Evolutionary conservation across 331 rosid genomes (phyloP).

Genomic region (Rhamnella rubrinervis): DNA sequence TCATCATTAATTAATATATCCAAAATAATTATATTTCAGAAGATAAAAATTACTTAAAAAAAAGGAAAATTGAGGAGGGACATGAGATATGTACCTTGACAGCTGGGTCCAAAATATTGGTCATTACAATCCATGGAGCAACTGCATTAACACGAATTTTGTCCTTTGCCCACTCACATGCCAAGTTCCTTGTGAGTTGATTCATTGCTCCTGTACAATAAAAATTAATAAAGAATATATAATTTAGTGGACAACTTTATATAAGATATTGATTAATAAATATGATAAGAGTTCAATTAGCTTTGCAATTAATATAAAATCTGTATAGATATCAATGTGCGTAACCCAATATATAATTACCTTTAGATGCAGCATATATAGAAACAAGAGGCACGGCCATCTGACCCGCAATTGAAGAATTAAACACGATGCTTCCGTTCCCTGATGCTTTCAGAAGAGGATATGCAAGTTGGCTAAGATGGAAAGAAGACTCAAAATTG

Average conservation of each 20-base stretch:
- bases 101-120: not conserved
- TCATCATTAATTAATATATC: no score
- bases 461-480: conserved; percentile 53
- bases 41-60: no score
- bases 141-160: conserved; percentile 33
- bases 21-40: no score
- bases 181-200: conserved; percentile 37
- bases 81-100: no score
- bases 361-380: conserved; percentile 33
- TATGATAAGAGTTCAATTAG: no score
- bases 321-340: no score
- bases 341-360: conserved; percentile 4
- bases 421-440: conserved; percentile 56
- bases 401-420: conserved; percentile 51
- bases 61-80: no score
- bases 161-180: conserved; percentile 47
- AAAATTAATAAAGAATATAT: no score
- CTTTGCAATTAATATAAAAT: no score
- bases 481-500: conserved; percentile 46
- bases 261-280: no score
- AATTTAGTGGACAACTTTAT: no score
- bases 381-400: conserved; percentile 15
- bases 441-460: conserved; percentile 66
- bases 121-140: conserved; percentile 32
- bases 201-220: conserved; percentile 29